phyloP scores from a whole-genome alignment of 2,329 filamentous ascomycete genomes.

The Periglandula ipomoeae region DNA sequence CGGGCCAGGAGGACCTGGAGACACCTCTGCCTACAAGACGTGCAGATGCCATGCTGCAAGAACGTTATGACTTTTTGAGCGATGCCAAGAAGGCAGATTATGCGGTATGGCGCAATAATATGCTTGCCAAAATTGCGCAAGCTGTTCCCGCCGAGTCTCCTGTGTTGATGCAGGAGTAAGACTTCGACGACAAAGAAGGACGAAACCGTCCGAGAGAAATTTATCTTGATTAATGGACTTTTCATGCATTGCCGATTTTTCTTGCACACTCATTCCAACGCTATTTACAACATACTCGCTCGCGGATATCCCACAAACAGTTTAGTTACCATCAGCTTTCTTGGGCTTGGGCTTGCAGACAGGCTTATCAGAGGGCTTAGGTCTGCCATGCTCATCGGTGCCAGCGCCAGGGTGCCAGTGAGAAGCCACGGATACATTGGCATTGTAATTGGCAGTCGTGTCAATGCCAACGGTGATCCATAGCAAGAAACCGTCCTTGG shows the following conservation, averaged over 20 bases:
- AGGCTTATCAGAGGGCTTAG: not conserved
- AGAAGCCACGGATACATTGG: not conserved
- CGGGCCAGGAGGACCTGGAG: constrained; percentile 16
- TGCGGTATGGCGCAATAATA: constrained; percentile 51
- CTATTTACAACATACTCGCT: not conserved
- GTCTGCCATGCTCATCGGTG: not conserved
- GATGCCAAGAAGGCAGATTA: constrained; percentile 54
- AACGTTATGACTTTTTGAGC: constrained; percentile 62
- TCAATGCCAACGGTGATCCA: constrained; percentile 47
- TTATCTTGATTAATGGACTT: not conserved
- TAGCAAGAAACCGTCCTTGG: constrained; percentile 41
- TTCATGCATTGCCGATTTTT: not conserved
- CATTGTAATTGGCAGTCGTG: constrained; percentile 8
- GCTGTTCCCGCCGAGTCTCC: constrained; percentile 17
- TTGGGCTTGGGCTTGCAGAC: not conserved
- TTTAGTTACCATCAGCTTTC: not conserved
- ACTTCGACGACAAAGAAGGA: constrained; percentile 11
- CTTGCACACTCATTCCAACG: too few relatives aligned
- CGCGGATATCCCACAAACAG: not conserved
- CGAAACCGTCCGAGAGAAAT: not conserved
- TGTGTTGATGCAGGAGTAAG: constrained; percentile 26
- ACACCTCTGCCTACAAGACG: constrained; percentile 35
- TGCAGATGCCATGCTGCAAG: constrained; percentile 65
- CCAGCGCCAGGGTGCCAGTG: constrained; percentile 5
- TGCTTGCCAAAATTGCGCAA: constrained; percentile 48